Conservation (phyloP, 1,284 basidiomycete species). For the Rhodotorula sp. region DNA sequence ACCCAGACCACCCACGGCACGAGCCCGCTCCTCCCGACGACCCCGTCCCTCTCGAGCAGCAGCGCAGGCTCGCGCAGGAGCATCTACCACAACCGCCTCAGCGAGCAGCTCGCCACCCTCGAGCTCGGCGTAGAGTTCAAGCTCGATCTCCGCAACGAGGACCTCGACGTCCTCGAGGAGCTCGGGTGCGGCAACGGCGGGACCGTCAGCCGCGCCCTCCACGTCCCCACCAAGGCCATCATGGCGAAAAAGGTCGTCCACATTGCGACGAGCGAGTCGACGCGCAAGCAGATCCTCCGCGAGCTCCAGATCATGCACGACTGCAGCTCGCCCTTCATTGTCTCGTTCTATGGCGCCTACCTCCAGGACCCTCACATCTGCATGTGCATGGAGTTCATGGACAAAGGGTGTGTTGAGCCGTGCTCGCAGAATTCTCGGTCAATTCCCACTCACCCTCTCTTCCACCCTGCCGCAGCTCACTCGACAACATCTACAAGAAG, state of each 20-base stretch:
- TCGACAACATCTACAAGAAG: slow-evolving; percentile 90
- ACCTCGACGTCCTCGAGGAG: slow-evolving; percentile 70
- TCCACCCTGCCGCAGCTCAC: slow-evolving; percentile 51
- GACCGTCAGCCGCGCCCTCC: slow-evolving; percentile 93
- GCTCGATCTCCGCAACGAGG: slow-evolving; percentile 52
- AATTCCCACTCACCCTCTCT: background rate
- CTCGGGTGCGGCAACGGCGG: slow-evolving; percentile 97
- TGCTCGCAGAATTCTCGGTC: too few species aligned
- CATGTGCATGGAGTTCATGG: slow-evolving; percentile 98
- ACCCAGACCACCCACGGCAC: background rate
- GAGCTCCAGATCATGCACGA: slow-evolving; percentile 99
- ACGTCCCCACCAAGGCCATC: slow-evolving; percentile 79
- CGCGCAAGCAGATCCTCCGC: slow-evolving; percentile 96
- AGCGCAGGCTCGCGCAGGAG: slow-evolving; percentile 1
- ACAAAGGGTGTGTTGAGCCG: slow-evolving; percentile 56
- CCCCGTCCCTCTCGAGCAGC: slow-evolving; percentile 19
- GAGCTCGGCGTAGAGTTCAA: slow-evolving; percentile 53
- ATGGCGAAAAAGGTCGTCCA: slow-evolving; percentile 99
- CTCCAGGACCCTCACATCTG: slow-evolving; percentile 95
- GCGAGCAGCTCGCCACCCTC: slow-evolving; percentile 46
- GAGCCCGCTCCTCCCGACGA: slow-evolving; percentile 24
- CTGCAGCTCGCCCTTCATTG: slow-evolving; percentile 88
- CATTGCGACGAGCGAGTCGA: slow-evolving; percentile 93
- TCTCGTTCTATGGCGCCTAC: slow-evolving; percentile 96
- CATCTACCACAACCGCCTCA: slow-evolving; percentile 29